A percentile compares a stretch with the other conserved stretches of the same genome.
phyloP scores from a whole-genome alignment of 805 yeast genomes.

The Metschnikowia kunwiensis region DNA sequence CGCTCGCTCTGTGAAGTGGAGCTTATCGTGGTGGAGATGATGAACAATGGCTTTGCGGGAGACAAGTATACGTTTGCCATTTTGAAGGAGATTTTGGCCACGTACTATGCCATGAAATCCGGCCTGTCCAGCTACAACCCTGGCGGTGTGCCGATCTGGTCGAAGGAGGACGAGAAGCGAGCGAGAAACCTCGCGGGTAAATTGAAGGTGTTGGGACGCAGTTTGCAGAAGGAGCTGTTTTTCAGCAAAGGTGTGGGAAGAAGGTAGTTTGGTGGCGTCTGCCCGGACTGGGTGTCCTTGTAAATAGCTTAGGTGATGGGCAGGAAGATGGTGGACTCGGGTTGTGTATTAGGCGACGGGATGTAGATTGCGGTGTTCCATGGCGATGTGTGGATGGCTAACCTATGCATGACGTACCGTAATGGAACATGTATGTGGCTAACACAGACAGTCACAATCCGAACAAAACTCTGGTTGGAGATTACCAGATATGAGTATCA shows the following conservation, averaged over 20 bases:
- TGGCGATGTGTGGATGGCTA: no score
- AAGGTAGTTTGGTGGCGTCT: no score
- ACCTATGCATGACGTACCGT: no score
- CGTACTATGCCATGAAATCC: constrained; percentile 33
- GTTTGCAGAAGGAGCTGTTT: constrained; percentile 6
- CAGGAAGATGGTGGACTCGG: no score
- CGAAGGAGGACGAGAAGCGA: constrained; percentile 34
- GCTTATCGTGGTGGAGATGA: constrained; percentile 36
- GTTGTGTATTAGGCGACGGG: no score
- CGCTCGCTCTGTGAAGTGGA: constrained; percentile 34
- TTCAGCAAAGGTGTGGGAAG: no score
- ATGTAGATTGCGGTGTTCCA: no score
- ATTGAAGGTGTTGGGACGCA: constrained; percentile 12
- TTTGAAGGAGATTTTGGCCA: constrained; percentile 32
- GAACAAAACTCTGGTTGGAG: no score
- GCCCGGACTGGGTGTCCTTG: not conserved
- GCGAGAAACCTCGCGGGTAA: constrained; percentile 24
- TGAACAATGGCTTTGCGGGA: constrained; percentile 40
- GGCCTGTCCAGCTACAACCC: constrained; percentile 26
- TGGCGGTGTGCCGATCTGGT: constrained; percentile 33
- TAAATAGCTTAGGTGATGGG: no score
- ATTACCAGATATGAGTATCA: no score
- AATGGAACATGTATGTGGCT: no score
- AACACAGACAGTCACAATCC: no score
- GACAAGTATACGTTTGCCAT: constrained; percentile 35